Conservation (phyloP, 768 basidiomycete species). For the Collybia nuda region DNA sequence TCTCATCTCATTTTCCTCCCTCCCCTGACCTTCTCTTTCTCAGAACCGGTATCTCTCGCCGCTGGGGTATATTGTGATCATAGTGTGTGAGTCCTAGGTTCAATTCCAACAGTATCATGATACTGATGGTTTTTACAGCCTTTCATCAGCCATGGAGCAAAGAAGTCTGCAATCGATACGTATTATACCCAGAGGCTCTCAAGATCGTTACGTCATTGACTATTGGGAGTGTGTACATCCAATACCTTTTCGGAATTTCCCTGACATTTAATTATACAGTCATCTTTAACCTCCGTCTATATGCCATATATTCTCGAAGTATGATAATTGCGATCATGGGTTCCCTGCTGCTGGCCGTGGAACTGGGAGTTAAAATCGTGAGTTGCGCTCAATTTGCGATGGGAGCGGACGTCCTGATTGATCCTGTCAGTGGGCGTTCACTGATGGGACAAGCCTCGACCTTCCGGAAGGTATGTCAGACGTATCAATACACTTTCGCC, state of each 20-base stretch:
- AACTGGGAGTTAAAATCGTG: slow-evolving; percentile 34
- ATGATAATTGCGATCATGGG: slow-evolving; percentile 15
- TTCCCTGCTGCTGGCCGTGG: slow-evolving; percentile 17
- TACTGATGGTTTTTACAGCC: slow-evolving; percentile 13
- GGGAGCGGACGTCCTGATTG: background rate
- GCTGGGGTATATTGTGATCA: slow-evolving; percentile 33
- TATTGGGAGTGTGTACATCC: slow-evolving; percentile 26
- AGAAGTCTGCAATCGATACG: slow-evolving; percentile 29
- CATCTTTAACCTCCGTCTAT: slow-evolving; percentile 9
- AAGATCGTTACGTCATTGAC: slow-evolving; percentile 29
- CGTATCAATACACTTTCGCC: background rate
- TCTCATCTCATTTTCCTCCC: background rate
- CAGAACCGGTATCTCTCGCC: slow-evolving; percentile 38
- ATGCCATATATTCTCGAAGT: slow-evolving; percentile 28
- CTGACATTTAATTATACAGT: background rate
- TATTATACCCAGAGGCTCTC: slow-evolving; percentile 33
- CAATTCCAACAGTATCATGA: background rate
- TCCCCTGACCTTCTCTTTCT: background rate
- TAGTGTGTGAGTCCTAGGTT: slow-evolving; percentile 24
- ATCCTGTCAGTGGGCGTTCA: slow-evolving; percentile 32
- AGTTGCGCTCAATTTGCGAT: slow-evolving; percentile 6
- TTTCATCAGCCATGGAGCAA: slow-evolving; percentile 33
- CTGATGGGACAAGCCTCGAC: slow-evolving; percentile 27
- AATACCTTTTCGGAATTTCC: background rate
- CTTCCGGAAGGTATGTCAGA: slow-evolving; percentile 27